Base-by-base conservation (phyloP, 371 early-diverging fungal genomes). In the Saksenaea vasiformis region DNA sequence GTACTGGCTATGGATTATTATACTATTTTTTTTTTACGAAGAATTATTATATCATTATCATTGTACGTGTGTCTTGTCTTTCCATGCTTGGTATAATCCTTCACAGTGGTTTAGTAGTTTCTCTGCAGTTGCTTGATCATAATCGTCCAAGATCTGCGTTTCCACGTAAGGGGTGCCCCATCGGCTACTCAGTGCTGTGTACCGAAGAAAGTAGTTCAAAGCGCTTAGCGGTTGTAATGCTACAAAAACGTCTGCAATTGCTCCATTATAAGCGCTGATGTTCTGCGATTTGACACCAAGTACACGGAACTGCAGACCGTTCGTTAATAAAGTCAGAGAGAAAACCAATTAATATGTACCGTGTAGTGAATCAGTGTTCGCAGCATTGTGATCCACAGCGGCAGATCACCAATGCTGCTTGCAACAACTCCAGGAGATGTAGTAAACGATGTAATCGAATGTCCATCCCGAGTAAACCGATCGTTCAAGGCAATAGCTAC, bases 401-500 rank as follows among this genome's bases (percentile, higher is more conserved):
- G 74, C 26, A 91, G 58, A 34, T 78, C 77, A 17, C 87, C 81
- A 62, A 93, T 90, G 5, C 80, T 77, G 28, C 80, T 83, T 14
- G 86, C 86, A 7, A 91, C 92, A 31, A 91, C 87, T 22, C 93
- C 93, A 22, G 93, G 93, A 15, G 90, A 86, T 0, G 88, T 87
- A 13, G 84, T 80, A 38, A 84, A 77, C 3, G 89, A 87, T 3
- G 41, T 36, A 27, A 76, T 74, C 4, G 70, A 44, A 4, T 53
- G 60, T 15, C 68, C 43, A 10, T 77, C 63, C 38, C 66, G 34
- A 3, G 59, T 64, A 65, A 83, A 85, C 7, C 74, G 62, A 7
- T 78, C 79, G 56, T 89, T 86, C 55, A 87, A 69, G 0, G 72
- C 78, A 7, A 85, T 57, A 0, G 85, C 80, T 26, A 89, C 69